Conservation (phyloP, 2,329 filamentous ascomycete species). For the Colletotrichum horii region DNA sequence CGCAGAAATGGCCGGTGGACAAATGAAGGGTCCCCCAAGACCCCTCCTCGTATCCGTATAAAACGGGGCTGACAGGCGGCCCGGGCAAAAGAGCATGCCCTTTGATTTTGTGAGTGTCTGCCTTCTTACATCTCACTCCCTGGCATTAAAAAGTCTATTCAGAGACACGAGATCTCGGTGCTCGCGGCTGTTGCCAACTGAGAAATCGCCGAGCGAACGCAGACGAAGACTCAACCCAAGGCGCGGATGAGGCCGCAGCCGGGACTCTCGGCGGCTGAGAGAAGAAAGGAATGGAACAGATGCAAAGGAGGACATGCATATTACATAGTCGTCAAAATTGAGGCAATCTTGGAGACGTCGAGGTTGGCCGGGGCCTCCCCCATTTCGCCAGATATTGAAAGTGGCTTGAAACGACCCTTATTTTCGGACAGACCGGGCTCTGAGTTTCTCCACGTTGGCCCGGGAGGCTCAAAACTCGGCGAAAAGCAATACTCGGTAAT, state of each 20-base stretch:
- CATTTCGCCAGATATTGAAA: background rate
- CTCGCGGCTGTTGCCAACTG: background rate
- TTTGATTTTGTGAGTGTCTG: background rate
- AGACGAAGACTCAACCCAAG: background rate
- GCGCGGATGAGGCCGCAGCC: background rate
- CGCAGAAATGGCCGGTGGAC: background rate
- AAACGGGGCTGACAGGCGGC: conserved; percentile 15
- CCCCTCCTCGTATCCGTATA: conserved; percentile 17
- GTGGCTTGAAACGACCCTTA: conserved; percentile 19
- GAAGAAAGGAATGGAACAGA: background rate
- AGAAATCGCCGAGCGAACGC: background rate
- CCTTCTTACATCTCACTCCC: background rate
- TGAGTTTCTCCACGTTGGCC: conserved; percentile 12
- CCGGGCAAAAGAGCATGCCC: background rate
- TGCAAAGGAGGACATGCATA: background rate
- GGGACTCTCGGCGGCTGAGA: background rate
- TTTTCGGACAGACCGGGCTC: conserved; percentile 16
- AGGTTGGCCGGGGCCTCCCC: background rate
- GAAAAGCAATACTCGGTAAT: background rate
- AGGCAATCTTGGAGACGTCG: conserved; percentile 15
- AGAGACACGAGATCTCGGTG: background rate
- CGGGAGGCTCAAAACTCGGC: background rate
- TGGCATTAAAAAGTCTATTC: background rate
- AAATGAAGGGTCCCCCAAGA: conserved; percentile 10
- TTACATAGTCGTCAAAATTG: background rate